Evolutionary conservation across 768 basidiomycete species (phyloP).

Genomic region (Tremella mesenterica): DNA sequence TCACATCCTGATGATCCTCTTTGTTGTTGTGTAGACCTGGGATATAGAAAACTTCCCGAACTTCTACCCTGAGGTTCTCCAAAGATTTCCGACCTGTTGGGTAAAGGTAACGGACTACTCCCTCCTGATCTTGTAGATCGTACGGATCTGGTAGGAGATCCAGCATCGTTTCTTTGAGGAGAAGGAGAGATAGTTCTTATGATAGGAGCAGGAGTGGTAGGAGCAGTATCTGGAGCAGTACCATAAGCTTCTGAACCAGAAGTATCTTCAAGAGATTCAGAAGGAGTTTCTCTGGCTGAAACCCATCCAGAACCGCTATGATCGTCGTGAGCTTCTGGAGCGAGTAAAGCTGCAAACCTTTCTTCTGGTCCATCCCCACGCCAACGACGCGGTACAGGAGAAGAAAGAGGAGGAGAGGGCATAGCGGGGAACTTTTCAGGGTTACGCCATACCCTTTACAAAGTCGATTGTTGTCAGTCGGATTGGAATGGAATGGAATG

Average conservation of each 20-base stretch:
- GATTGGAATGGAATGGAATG: too few relatives aligned
- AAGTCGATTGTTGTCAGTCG: too few relatives aligned
- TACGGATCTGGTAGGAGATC: background rate
- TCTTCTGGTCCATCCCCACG: background rate
- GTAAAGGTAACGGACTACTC: constrained; percentile 12
- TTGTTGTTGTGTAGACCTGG: too few relatives aligned
- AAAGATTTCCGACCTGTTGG: background rate
- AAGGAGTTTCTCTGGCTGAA: too few relatives aligned
- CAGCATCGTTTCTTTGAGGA: constrained; percentile 12
- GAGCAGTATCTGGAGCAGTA: constrained; percentile 1
- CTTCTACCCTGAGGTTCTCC: background rate
- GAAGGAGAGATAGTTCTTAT: constrained; percentile 33
- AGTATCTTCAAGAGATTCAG: too few relatives aligned
- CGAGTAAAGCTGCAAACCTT: background rate
- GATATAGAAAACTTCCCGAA: too few relatives aligned
- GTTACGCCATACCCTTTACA: background rate
- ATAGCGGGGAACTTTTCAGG: background rate
- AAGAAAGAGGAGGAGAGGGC: constrained; percentile 2
- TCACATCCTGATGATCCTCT: too few relatives aligned
- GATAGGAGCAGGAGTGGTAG: constrained; percentile 9
- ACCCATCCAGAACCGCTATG: too few relatives aligned
- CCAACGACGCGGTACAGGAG: constrained; percentile 2
- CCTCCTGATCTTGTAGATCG: too few relatives aligned
- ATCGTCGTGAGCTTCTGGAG: too few relatives aligned
- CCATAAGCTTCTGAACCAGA: too few relatives aligned